These are phyloP conservation scores for Scedosporium dehoogii DNA, from an alignment of 2,329 filamentous ascomycete species.

Conservation along the genomic window DNA sequence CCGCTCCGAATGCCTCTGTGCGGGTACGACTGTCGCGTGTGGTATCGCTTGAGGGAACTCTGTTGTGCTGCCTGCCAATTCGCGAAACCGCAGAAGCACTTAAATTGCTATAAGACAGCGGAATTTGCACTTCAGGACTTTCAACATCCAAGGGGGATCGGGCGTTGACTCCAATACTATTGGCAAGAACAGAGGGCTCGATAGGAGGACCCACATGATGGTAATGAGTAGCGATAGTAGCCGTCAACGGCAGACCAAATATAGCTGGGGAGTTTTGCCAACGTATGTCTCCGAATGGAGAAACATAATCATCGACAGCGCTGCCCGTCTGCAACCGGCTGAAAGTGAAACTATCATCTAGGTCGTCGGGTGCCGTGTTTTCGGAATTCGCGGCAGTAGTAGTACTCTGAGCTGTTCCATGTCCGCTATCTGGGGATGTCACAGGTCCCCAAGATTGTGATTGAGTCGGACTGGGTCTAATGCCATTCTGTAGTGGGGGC, in stretches of 20 bases:
- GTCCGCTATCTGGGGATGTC: background rate
- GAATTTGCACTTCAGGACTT: too few species aligned
- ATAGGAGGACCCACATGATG: background rate
- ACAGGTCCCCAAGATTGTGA: background rate
- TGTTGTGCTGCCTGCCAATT: too few species aligned
- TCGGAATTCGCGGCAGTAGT: background rate
- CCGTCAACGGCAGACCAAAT: background rate
- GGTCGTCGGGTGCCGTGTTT: background rate
- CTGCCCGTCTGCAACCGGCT: background rate
- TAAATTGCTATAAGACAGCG: too few species aligned
- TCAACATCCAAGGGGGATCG: background rate
- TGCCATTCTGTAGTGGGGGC: too few species aligned
- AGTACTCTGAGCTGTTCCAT: background rate
- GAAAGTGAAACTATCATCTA: background rate
- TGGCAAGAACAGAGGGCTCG: background rate
- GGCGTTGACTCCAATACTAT: background rate
- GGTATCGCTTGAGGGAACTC: too few species aligned
- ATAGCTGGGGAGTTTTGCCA: background rate
- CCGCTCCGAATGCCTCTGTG: too few species aligned
- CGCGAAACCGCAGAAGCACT: too few species aligned
- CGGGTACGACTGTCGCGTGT: too few species aligned
- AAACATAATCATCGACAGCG: background rate
- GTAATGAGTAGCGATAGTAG: background rate
- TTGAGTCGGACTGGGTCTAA: background rate
- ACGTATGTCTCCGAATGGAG: background rate